phyloP scores from a whole-genome alignment of 768 basidiomycete genomes.

The Boletales sp. region DNA sequence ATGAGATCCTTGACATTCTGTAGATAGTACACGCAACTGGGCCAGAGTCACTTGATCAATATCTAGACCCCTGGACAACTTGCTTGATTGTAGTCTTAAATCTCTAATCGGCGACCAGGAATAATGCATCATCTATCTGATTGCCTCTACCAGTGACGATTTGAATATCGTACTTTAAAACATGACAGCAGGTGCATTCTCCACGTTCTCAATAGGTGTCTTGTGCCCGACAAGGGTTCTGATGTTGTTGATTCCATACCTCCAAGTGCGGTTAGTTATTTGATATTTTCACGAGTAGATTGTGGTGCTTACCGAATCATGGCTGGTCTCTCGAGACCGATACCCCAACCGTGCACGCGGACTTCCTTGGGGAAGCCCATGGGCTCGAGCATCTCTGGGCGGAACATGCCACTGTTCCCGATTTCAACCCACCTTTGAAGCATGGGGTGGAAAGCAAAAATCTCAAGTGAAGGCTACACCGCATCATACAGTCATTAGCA shows the following conservation, averaged over 20 bases:
- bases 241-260: slow-evolving; percentile 97
- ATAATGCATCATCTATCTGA: slow-evolving; percentile 7
- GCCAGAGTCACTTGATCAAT: background rate
- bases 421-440: slow-evolving; percentile 96
- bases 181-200: slow-evolving; percentile 86
- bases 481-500: slow-evolving; percentile 6
- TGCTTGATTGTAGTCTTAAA: background rate
- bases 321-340: slow-evolving; percentile 91
- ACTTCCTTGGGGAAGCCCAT: slow-evolving; percentile 98
- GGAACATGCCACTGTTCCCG: slow-evolving; percentile 99
- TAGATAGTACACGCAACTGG: slow-evolving; percentile 2
- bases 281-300: background rate
- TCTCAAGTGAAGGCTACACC: slow-evolving; percentile 86
- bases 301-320: slow-evolving; percentile 82
- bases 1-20: background rate
- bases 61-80: slow-evolving; percentile 6
- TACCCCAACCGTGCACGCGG: slow-evolving; percentile 95
- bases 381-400: slow-evolving; percentile 98
- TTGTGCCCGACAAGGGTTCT: slow-evolving; percentile 97
- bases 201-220: slow-evolving; percentile 84
- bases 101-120: background rate
- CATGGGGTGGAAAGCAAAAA: slow-evolving; percentile 96
- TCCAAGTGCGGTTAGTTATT: slow-evolving; percentile 25
- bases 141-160: background rate
- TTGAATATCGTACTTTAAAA: slow-evolving; percentile 48